Evolutionary conservation across 2,329 filamentous ascomycete genomes (phyloP).

Genomic region (Penicillium glabrum): DNA sequence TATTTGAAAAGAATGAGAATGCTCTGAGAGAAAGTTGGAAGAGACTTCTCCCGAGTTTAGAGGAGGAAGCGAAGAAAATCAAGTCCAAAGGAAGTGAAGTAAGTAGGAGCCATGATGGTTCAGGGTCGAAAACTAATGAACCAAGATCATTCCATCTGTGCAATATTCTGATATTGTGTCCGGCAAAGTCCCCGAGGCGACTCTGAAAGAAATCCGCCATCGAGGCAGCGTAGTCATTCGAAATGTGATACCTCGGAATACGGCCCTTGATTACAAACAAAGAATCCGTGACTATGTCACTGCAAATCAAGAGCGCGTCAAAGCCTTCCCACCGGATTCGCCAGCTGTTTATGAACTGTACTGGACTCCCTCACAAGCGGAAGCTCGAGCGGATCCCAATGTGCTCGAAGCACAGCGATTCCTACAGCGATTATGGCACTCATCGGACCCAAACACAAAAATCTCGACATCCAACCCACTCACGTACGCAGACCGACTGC

Average conservation of each 20-base stretch:
- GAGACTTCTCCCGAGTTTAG: conserved; percentile 40
- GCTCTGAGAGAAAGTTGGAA: conserved; percentile 43
- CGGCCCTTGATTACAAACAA: conserved; percentile 65
- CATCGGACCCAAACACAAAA: conserved; percentile 48
- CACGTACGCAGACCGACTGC: conserved; percentile 69
- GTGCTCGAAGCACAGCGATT: conserved; percentile 61
- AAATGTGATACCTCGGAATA: conserved; percentile 62
- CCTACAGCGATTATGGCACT: conserved; percentile 66
- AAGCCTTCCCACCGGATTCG: conserved; percentile 65
- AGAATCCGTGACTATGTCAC: conserved; percentile 65
- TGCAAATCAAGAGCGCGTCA: conserved; percentile 54
- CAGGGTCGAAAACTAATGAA: neutral
- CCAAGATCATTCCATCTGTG: conserved; percentile 44
- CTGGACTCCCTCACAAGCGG: conserved; percentile 69
- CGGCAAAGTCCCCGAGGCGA: conserved; percentile 34
- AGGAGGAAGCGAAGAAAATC: conserved; percentile 43
- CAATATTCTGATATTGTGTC: conserved; percentile 41
- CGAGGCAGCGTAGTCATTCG: conserved; percentile 65
- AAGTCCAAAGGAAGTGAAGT: conserved; percentile 42
- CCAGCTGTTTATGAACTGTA: conserved; percentile 75
- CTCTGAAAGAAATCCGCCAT: conserved; percentile 54
- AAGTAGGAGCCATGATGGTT: conserved; percentile 7
- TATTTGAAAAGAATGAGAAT: conserved; percentile 43
- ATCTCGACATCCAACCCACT: conserved; percentile 60
- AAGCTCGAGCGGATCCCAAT: conserved; percentile 66